Evolutionary conservation across 176 grass and related monocot genomes (phyloP).

Genomic region (Pontederia crassipes): DNA sequence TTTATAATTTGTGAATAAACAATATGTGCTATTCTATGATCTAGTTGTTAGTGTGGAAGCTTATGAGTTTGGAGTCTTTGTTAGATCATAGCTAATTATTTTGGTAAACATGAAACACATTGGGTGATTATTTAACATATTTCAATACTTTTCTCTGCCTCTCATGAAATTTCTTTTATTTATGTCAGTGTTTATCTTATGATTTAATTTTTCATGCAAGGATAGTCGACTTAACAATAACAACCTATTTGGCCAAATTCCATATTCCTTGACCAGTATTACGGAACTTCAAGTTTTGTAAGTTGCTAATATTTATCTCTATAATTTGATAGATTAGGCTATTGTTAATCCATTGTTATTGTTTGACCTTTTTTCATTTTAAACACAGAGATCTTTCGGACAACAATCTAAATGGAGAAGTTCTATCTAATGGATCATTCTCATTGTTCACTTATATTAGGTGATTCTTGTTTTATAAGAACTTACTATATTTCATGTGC

Average conservation of each 20-base stretch:
- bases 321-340: not conserved
- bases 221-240: slow-evolving; percentile 13
- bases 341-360: not conserved
- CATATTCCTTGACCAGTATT: slow-evolving; percentile 6
- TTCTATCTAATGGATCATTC: slow-evolving; percentile 9
- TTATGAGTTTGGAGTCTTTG: no score
- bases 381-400: slow-evolving; percentile 3
- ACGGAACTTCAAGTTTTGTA: slow-evolving; percentile 5
- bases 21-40: no score
- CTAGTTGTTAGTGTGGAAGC: no score
- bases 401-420: slow-evolving; percentile 6
- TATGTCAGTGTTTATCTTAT: not conserved
- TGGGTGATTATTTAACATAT: no score
- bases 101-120: no score
- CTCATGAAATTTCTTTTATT: not conserved
- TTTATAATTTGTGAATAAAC: no score
- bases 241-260: not conserved
- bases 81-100: no score
- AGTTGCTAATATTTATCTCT: not conserved
- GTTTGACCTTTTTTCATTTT: not conserved
- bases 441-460: slow-evolving; percentile 8
- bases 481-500: not conserved
- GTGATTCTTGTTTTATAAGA: not conserved
- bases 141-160: no score
- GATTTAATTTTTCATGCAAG: not conserved